Evolutionary conservation across 768 basidiomycete genomes (phyloP).

Genomic region (Tricholoma sp.): DNA sequence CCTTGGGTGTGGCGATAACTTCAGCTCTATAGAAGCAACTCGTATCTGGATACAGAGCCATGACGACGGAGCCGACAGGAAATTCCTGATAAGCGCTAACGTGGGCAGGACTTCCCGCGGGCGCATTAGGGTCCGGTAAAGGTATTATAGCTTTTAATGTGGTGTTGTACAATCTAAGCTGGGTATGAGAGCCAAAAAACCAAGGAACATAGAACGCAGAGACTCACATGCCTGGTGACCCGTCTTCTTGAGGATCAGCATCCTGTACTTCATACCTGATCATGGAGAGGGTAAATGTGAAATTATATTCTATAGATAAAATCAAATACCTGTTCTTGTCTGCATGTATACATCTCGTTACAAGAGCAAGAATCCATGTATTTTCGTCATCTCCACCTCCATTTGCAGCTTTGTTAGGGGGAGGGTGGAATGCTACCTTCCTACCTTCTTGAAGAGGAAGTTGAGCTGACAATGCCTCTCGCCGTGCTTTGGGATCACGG

Average conservation of each 20-base stretch:
- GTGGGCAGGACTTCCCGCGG: constrained; percentile 55
- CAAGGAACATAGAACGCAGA: not conserved
- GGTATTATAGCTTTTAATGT: constrained; percentile 71
- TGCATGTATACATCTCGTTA: constrained; percentile 63
- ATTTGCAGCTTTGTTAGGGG: constrained; percentile 46
- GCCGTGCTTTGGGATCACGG: constrained; percentile 63
- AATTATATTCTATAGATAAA: constrained; percentile 5
- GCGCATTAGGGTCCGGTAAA: constrained; percentile 67
- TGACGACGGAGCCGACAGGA: constrained; percentile 63
- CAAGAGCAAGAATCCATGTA: constrained; percentile 78
- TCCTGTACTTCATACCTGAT: constrained; percentile 83
- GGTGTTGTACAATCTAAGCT: constrained; percentile 58
- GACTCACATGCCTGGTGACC: constrained; percentile 58
- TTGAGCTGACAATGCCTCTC: constrained; percentile 57
- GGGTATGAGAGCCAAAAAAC: not conserved
- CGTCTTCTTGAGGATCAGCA: constrained; percentile 77
- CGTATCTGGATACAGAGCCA: constrained; percentile 89
- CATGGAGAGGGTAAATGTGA: not conserved
- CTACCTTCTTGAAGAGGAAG: constrained; percentile 67
- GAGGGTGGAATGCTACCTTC: constrained; percentile 79
- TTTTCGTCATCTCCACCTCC: constrained; percentile 43
- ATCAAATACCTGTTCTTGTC: constrained; percentile 61
- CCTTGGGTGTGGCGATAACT: constrained; percentile 64
- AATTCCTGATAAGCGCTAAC: constrained; percentile 70
- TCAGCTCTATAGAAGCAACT: constrained; percentile 89